Percentiles rank a stretch among this genome's conserved stretches.
phyloP scores from a whole-genome alignment of 2,329 filamentous ascomycete species.

The Pseudocercospora cruenta region DNA sequence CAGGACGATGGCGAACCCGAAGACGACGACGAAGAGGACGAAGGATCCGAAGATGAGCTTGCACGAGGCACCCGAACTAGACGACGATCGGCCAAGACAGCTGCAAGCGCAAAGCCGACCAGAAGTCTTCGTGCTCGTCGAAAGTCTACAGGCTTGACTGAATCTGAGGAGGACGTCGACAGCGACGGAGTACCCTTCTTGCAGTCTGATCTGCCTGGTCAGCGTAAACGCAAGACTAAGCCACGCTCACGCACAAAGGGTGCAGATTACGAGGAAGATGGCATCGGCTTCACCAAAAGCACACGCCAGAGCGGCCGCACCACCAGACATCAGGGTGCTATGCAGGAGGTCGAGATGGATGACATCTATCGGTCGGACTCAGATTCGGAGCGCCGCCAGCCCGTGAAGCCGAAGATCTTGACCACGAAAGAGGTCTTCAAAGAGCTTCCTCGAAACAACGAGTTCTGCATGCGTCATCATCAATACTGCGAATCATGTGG shows the following conservation, averaged over 20 bases:
- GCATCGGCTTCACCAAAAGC: constrained; percentile 14
- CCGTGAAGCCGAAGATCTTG: constrained; percentile 57
- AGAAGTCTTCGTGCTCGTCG: constrained; percentile 22
- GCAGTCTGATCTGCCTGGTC: constrained; percentile 45
- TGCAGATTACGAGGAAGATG: constrained; percentile 5
- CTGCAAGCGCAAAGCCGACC: constrained; percentile 12
- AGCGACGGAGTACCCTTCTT: constrained; percentile 34
- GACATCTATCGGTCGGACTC: constrained; percentile 57
- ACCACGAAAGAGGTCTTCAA: constrained; percentile 74
- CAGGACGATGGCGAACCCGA: constrained; percentile 26
- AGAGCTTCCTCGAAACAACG: constrained; percentile 60
- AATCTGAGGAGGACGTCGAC: constrained; percentile 34
- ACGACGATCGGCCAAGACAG: constrained; percentile 22
- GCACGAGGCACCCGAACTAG: constrained; percentile 18
- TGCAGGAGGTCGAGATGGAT: constrained; percentile 61
- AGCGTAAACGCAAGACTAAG: constrained; percentile 44
- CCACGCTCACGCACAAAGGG: background rate
- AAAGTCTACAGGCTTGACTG: constrained; percentile 12
- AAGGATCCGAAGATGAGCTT: constrained; percentile 29
- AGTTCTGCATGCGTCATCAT: constrained; percentile 72
- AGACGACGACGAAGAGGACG: constrained; percentile 31
- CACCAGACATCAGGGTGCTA: constrained; percentile 51
- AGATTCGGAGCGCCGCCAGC: constrained; percentile 40
- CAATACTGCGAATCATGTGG: constrained; percentile 74
- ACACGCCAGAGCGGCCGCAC: constrained; percentile 51